These are phyloP conservation scores for Exophiala spinifera DNA, from an alignment of 2,329 filamentous ascomycete species.

Conservation along the genomic window DNA sequence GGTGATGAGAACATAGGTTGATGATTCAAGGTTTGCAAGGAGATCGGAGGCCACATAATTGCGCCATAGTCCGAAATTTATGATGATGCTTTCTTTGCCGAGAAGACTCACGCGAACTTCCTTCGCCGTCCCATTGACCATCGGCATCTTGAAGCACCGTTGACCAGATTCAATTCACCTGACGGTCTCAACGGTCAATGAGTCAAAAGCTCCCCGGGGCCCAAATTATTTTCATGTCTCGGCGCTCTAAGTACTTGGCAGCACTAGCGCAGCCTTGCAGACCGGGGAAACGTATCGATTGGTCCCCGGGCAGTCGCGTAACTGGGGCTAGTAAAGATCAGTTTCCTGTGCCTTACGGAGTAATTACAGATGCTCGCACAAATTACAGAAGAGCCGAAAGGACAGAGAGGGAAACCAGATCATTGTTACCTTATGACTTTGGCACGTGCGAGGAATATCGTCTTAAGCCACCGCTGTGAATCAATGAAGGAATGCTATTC, in stretches of 20 bases:
- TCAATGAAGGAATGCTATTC: too few relatives aligned
- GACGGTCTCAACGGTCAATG: neutral
- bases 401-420: too few relatives aligned
- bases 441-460: too few relatives aligned
- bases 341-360: too few relatives aligned
- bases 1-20: conserved; percentile 93
- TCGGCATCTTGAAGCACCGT: conserved; percentile 18
- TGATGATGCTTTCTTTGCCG: conserved; percentile 83
- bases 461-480: too few relatives aligned
- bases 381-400: too few relatives aligned
- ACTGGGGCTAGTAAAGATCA: neutral
- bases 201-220: neutral
- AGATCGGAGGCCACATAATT: conserved; percentile 78
- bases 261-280: conserved; percentile 18
- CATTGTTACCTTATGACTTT: too few relatives aligned
- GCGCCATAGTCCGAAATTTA: conserved; percentile 88
- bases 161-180: neutral
- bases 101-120: conserved; percentile 67
- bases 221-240: conserved; percentile 22
- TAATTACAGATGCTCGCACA: too few relatives aligned
- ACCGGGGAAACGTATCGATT: neutral
- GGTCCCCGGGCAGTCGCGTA: neutral
- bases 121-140: conserved; percentile 23
- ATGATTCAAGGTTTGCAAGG: conserved; percentile 71
- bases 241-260: neutral